A percentile compares a stretch with the other conserved stretches of the same genome.
Evolutionary conservation across 1,284 basidiomycete genomes (phyloP).

Genomic region (Ceraceosorus bombacis): DNA sequence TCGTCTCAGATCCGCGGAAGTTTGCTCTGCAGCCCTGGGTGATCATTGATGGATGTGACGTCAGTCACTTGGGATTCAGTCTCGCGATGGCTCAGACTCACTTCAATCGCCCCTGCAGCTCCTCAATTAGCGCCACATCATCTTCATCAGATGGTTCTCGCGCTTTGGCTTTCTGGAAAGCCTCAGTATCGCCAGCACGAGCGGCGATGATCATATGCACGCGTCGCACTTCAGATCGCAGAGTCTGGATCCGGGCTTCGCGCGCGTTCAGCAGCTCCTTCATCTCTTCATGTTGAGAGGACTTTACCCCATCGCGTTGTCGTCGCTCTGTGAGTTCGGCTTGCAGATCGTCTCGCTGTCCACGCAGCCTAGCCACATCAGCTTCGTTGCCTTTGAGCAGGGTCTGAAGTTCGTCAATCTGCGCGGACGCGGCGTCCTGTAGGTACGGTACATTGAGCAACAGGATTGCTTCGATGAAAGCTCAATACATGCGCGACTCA

Average conservation of each 20-base stretch:
- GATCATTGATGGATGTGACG: too few species aligned
- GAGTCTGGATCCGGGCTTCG: conserved; percentile 66
- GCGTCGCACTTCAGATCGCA: conserved; percentile 68
- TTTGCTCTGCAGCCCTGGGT: conserved; percentile 11
- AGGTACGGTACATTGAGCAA: too few species aligned
- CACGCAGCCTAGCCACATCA: conserved; percentile 45
- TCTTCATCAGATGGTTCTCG: conserved; percentile 4
- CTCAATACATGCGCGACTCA: too few species aligned
- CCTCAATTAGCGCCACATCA: conserved; percentile 11
- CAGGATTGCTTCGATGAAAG: too few species aligned
- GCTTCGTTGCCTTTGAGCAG: conserved; percentile 64
- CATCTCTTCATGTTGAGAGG: conserved; percentile 42
- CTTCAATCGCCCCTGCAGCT: conserved; percentile 6
- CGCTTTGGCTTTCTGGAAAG: conserved; percentile 19
- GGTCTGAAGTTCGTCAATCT: conserved; percentile 62
- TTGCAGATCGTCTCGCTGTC: conserved; percentile 27
- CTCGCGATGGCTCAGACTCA: neutral
- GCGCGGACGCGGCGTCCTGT: conserved; percentile 7
- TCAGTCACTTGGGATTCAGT: too few species aligned
- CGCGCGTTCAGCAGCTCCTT: conserved; percentile 38
- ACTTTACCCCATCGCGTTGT: conserved; percentile 37
- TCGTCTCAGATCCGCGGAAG: conserved; percentile 12
- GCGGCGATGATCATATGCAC: conserved; percentile 72
- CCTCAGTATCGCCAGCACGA: conserved; percentile 59
- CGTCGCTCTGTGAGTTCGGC: conserved; percentile 37